Percentiles rank a stretch among this genome's conserved stretches.
Conservation (phyloP, 352 stramenopile genomes). For the Globisporangium megalacanthum region DNA sequence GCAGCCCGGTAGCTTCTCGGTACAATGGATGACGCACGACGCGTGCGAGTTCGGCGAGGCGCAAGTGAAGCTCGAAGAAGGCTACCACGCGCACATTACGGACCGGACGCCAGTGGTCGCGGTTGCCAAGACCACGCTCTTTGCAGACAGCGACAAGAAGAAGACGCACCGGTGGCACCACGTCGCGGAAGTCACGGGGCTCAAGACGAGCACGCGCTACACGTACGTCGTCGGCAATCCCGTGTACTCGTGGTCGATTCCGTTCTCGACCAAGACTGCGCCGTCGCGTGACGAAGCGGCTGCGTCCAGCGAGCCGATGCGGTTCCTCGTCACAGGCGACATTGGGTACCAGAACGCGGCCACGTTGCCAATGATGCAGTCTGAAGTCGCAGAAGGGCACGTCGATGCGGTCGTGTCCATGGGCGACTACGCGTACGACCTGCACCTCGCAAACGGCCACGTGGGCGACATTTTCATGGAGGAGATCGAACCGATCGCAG, state of each 20-base stretch:
- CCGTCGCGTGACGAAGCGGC: constrained; percentile 28
- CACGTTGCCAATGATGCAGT: constrained; percentile 87
- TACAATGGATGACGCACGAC: constrained; percentile 79
- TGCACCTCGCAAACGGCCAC: constrained; percentile 70
- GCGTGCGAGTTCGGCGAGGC: constrained; percentile 36
- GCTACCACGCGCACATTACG: constrained; percentile 44
- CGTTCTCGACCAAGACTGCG: constrained; percentile 72
- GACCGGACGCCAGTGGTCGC: constrained; percentile 32
- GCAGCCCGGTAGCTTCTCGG: constrained; percentile 46
- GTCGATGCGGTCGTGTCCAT: constrained; percentile 84
- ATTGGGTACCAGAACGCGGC: constrained; percentile 88
- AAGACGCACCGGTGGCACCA: constrained; percentile 60
- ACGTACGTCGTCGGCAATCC: constrained; percentile 82
- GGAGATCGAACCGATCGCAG: constrained; percentile 82
- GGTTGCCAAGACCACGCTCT: constrained; percentile 48
- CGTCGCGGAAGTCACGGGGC: constrained; percentile 50
- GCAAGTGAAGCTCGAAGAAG: constrained; percentile 52
- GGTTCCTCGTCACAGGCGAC: constrained; percentile 79
- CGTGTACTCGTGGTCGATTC: constrained; percentile 74
- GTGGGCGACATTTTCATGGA: constrained; percentile 90
- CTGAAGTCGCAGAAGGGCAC: constrained; percentile 61
- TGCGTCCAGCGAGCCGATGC: constrained; percentile 26
- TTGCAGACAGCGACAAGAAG: constrained; percentile 59
- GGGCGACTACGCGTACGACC: constrained; percentile 88
- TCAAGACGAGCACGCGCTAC: constrained; percentile 64